phyloP scores from a whole-genome alignment of 331 rosid species.

The Erythrophleum ivorense region DNA sequence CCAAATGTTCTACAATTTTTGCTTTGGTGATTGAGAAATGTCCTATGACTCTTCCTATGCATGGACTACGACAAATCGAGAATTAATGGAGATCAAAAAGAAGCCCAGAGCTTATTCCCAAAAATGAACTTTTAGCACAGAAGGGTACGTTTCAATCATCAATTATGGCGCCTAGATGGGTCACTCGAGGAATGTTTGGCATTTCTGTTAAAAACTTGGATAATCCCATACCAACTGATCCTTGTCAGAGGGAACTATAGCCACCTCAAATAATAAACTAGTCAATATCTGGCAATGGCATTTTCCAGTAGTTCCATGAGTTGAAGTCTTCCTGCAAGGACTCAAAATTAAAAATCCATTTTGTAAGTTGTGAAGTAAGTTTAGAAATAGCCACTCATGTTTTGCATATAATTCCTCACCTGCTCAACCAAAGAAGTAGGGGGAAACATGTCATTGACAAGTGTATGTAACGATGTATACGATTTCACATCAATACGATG shows the following conservation, averaged over 20 bases:
- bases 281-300: slow-evolving; percentile 71
- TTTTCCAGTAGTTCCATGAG: slow-evolving; percentile 90
- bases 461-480: slow-evolving; percentile 84
- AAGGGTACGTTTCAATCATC: slow-evolving; percentile 16
- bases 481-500: slow-evolving; percentile 79
- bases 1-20: slow-evolving; percentile 35
- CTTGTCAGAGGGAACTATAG: slow-evolving; percentile 30
- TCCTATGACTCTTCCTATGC: slow-evolving; percentile 35
- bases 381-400: neutral
- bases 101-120: slow-evolving; percentile 36
- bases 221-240: slow-evolving; percentile 17
- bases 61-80: slow-evolving; percentile 36
- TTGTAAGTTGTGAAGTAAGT: slow-evolving; percentile 6
- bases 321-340: slow-evolving; percentile 84
- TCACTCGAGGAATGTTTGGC: slow-evolving; percentile 31
- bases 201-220: slow-evolving; percentile 11
- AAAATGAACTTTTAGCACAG: slow-evolving; percentile 27
- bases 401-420: slow-evolving; percentile 46
- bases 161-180: slow-evolving; percentile 33
- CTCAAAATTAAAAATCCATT: slow-evolving; percentile 17
- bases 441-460: slow-evolving; percentile 95
- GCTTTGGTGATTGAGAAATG: slow-evolving; percentile 9
- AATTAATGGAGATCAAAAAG: slow-evolving; percentile 33
- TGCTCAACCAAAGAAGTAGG: slow-evolving; percentile 84
- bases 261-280: slow-evolving; percentile 31